Evolutionary conservation across 306 rosid species (phyloP).

Genomic region (Pyrus betulifolia): DNA sequence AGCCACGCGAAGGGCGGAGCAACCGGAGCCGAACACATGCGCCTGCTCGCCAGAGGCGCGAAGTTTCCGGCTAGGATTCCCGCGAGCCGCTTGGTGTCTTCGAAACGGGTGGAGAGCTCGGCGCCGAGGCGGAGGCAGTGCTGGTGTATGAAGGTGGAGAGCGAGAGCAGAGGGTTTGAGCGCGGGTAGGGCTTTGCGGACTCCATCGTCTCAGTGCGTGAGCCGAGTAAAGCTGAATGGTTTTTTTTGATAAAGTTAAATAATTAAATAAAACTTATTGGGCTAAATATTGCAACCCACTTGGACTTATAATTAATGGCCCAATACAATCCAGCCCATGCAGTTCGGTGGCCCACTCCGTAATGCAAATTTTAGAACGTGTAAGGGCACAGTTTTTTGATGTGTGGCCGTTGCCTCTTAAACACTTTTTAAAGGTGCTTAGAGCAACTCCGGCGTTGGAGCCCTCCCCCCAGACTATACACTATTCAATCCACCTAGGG

Average conservation of each 20-base stretch:
- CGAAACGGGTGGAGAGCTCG: conserved; percentile 51
- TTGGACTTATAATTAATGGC: background rate
- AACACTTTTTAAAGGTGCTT: too few species aligned
- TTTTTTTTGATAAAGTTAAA: background rate
- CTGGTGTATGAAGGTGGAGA: conserved; percentile 64
- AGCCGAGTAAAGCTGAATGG: background rate
- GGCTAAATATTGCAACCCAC: background rate
- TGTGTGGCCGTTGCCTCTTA: too few species aligned
- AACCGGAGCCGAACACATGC: conserved; percentile 5
- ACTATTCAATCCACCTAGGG: too few species aligned
- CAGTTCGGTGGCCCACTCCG: background rate
- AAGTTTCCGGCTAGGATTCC: conserved; percentile 10
- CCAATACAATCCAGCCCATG: background rate
- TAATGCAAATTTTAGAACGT: too few species aligned
- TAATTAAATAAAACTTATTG: background rate
- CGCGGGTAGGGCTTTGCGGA: conserved; percentile 42
- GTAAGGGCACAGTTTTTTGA: too few species aligned
- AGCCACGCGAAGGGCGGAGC: conserved; percentile 36
- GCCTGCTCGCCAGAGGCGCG: conserved; percentile 16
- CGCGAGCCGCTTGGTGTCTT: conserved; percentile 46
- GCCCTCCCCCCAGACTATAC: too few species aligned
- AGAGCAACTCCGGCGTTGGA: too few species aligned
- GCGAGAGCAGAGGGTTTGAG: conserved; percentile 55
- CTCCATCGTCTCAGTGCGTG: conserved; percentile 27
- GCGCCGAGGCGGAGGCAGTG: conserved; percentile 54